A percentile compares a stretch with the other conserved stretches of the same genome.
Evolutionary conservation across 2,329 filamentous ascomycete genomes (phyloP).

Genomic region (Mollisia scopiformis): DNA sequence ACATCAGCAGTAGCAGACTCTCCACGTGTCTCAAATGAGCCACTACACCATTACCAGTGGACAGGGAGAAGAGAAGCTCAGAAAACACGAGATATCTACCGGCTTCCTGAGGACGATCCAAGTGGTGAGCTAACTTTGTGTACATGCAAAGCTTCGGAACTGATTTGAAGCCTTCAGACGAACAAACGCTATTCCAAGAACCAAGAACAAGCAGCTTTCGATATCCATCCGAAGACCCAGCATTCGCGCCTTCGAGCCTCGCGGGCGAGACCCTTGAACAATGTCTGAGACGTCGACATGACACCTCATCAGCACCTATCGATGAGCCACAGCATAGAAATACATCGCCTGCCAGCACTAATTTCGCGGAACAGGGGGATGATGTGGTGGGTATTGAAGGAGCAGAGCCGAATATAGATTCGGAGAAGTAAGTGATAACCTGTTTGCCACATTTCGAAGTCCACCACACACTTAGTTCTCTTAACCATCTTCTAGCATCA

Average conservation of each 20-base stretch:
- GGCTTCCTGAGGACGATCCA: neutral
- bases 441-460: neutral
- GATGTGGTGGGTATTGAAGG: neutral
- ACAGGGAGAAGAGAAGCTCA: neutral
- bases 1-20: neutral
- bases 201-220: neutral
- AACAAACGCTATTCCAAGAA: neutral
- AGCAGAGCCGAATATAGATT: neutral
- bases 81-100: neutral
- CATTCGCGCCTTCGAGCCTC: neutral
- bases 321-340: neutral
- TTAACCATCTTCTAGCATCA: neutral
- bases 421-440: neutral
- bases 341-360: neutral
- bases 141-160: neutral
- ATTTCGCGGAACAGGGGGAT: neutral
- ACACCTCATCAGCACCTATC: neutral
- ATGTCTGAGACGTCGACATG: neutral
- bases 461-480: neutral
- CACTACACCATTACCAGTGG: neutral
- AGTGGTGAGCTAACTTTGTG: neutral
- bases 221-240: neutral
- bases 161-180: neutral
- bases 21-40: neutral
- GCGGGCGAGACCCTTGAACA: neutral